These are phyloP conservation scores for Dothistroma septosporum DNA, from an alignment of 2,329 filamentous ascomycete genomes.

Conservation along the genomic window DNA sequence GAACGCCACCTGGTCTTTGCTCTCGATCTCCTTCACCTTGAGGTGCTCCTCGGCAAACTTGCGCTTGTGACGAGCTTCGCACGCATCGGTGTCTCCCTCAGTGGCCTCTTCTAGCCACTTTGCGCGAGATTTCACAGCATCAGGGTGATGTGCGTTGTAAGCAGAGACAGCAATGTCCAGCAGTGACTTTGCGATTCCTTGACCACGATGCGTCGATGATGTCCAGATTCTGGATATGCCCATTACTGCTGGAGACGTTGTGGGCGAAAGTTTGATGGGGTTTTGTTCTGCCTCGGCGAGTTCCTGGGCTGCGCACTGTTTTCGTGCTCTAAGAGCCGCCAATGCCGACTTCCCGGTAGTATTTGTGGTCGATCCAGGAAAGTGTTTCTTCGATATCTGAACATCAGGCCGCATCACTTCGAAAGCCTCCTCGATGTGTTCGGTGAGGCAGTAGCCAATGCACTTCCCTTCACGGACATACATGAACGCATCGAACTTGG, in stretches of 20 bases:
- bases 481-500: conserved; percentile 58
- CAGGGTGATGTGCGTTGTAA: background rate
- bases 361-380: conserved; percentile 12
- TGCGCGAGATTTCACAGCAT: background rate
- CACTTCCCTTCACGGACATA: conserved; percentile 60
- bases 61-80: background rate
- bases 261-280: conserved; percentile 23
- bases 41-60: background rate
- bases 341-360: conserved; percentile 13
- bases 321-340: conserved; percentile 25
- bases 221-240: conserved; percentile 65
- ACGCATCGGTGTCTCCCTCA: background rate
- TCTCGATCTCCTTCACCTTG: conserved; percentile 51
- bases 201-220: conserved; percentile 51
- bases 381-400: background rate
- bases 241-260: conserved; percentile 45
- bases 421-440: conserved; percentile 57
- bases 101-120: background rate
- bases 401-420: conserved; percentile 40
- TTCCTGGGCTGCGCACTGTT: conserved; percentile 16
- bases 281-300: conserved; percentile 14
- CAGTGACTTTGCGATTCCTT: conserved; percentile 55
- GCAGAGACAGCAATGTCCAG: conserved; percentile 42
- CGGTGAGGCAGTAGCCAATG: conserved; percentile 58
- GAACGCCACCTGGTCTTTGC: conserved; percentile 57